These are phyloP conservation scores for Phytophthora agathidicida DNA, from an alignment of 352 stramenopile genomes.

Conservation along the genomic window DNA sequence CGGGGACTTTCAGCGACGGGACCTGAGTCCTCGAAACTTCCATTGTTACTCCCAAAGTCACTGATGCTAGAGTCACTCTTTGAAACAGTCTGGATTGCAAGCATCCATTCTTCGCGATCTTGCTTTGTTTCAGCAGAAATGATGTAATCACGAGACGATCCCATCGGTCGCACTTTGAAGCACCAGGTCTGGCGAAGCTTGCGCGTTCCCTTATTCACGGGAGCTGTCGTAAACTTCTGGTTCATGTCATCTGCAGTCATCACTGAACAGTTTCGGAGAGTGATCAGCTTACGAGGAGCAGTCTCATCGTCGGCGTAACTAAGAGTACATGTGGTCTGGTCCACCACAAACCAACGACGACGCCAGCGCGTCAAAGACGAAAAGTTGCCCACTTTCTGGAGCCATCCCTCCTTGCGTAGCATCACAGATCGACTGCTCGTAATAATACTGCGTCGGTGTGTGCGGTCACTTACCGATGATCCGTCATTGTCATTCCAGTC, in stretches of 20 bases:
- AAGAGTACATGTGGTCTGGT: conserved; percentile 79
- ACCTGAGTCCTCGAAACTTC: conserved; percentile 42
- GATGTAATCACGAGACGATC: conserved; percentile 76
- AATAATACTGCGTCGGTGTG: conserved; percentile 61
- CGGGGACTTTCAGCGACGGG: conserved; percentile 29
- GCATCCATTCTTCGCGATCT: conserved; percentile 91
- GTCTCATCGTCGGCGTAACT: conserved; percentile 81
- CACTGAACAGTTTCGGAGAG: conserved; percentile 71
- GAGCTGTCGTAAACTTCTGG: conserved; percentile 75
- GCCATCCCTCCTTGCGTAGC: conserved; percentile 82
- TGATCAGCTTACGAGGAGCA: conserved; percentile 74
- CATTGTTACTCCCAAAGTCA: conserved; percentile 33
- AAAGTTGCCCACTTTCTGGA: conserved; percentile 83
- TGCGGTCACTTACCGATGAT: conserved; percentile 35
- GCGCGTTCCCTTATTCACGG: conserved; percentile 80
- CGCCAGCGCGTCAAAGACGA: conserved; percentile 78
- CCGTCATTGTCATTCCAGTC: conserved; percentile 58
- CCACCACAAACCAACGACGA: conserved; percentile 78
- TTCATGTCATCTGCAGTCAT: conserved; percentile 85
- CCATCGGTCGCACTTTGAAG: conserved; percentile 75
- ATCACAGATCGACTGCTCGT: conserved; percentile 54
- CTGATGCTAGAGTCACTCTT: conserved; percentile 52
- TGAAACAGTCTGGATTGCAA: conserved; percentile 80
- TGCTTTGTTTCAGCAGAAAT: conserved; percentile 89
- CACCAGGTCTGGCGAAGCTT: conserved; percentile 81